Evolutionary conservation across 23 red algal species (phyloP).

Genomic region (Cyanidiococcus yangmingshanensis): DNA sequence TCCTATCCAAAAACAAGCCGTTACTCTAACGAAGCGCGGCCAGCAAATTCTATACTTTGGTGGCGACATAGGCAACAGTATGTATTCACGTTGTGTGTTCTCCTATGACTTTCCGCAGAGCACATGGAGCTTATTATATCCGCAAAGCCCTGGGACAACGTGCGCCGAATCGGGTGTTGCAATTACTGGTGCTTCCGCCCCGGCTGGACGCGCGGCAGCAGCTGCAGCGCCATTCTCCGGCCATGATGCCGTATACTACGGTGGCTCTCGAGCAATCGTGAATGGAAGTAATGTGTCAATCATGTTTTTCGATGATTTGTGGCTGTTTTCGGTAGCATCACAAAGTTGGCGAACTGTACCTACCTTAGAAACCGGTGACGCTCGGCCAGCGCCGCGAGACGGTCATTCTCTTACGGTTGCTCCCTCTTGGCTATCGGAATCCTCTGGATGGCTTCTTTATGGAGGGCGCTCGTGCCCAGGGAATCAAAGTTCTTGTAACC

Average conservation of each 20-base stretch:
- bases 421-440: neutral
- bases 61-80: neutral
- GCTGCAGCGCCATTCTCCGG: neutral
- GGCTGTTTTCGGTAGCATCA: neutral
- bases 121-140: neutral
- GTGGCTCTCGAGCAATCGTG: neutral
- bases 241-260: neutral
- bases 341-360: neutral
- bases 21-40: neutral
- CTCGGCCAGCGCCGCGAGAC: neutral
- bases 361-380: neutral
- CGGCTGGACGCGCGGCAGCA: neutral
- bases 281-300: neutral
- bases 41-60: constrained; percentile 8
- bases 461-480: constrained; percentile 1
- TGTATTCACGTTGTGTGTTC: constrained; percentile 4
- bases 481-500: neutral
- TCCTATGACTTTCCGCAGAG: neutral
- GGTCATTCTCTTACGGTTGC: neutral
- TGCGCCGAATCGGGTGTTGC: neutral
- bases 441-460: neutral
- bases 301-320: neutral
- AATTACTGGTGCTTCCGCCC: neutral
- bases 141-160: neutral
- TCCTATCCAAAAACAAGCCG: constrained; percentile 1